Conservation (phyloP, 257 asterid genomes). For the Solanum piurae region DNA sequence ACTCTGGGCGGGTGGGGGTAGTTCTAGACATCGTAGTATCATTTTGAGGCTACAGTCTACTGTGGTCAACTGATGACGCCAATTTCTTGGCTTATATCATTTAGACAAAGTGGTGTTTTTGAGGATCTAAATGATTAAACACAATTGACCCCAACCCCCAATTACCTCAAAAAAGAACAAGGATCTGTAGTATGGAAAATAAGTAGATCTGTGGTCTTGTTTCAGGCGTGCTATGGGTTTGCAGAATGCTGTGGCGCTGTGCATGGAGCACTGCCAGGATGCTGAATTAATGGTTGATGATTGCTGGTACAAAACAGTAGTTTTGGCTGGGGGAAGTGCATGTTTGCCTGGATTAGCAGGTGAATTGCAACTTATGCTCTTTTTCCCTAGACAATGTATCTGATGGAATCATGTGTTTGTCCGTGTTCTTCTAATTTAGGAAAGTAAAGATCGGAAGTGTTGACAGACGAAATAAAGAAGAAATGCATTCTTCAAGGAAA, state of each 20-base stretch:
- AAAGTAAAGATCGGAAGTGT: background rate
- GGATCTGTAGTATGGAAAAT: background rate
- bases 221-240: conserved; percentile 82
- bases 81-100: background rate
- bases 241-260: conserved; percentile 77
- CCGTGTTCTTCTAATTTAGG: background rate
- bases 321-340: conserved; percentile 82
- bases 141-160: background rate
- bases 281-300: conserved; percentile 65
- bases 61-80: background rate
- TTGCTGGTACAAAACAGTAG: conserved; percentile 80
- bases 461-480: background rate
- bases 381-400: background rate
- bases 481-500: background rate
- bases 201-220: conserved; percentile 2
- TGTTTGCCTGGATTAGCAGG: conserved; percentile 99
- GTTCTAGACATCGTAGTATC: background rate
- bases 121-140: background rate
- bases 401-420: background rate
- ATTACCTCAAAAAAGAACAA: background rate
- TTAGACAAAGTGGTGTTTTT: background rate
- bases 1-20: background rate
- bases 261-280: conserved; percentile 89
- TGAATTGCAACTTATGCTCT: conserved; percentile 9
- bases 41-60: background rate